Evolutionary conservation across 139 green algal genomes (phyloP).

Genomic region (Picochlorum costavermella): DNA sequence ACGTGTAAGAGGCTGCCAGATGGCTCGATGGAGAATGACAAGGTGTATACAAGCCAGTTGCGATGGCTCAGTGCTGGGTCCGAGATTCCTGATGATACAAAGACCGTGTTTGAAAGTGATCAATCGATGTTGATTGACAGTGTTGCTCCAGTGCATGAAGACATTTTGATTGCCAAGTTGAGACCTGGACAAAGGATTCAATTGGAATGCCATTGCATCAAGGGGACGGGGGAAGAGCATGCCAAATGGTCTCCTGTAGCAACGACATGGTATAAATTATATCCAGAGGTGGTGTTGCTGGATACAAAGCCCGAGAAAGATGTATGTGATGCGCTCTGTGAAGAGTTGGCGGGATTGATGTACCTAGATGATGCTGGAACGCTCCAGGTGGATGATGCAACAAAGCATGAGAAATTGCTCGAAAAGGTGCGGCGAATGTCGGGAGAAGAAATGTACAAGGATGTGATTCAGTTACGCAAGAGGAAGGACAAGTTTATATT

Average conservation of each 20-base stretch:
- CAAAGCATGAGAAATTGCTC: constrained; percentile 42
- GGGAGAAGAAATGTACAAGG: constrained; percentile 42
- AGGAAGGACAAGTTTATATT: constrained; percentile 96
- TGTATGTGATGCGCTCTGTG: constrained; percentile 48
- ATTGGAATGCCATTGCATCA: constrained; percentile 85
- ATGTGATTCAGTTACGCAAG: constrained; percentile 65
- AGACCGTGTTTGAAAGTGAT: constrained; percentile 44
- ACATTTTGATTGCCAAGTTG: constrained; percentile 93
- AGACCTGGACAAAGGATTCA: constrained; percentile 71
- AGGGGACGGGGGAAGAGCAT: constrained; percentile 80
- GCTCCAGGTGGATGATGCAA: constrained; percentile 12
- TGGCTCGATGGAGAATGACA: constrained; percentile 28
- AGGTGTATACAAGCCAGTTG: constrained; percentile 41
- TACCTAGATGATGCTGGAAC: constrained; percentile 19
- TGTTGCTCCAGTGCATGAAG: constrained; percentile 47
- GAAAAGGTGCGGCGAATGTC: constrained; percentile 57
- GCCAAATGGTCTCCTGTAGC: constrained; percentile 98
- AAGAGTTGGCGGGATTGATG: constrained; percentile 47
- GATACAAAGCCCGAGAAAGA: constrained; percentile 32
- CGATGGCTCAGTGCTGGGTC: constrained; percentile 79
- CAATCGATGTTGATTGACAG: constrained; percentile 37
- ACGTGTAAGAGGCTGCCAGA: constrained; percentile 34
- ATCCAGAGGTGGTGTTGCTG: constrained; percentile 72
- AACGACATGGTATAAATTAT: constrained; percentile 86
- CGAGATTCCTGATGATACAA: constrained; percentile 80